phyloP scores from a whole-genome alignment of 768 basidiomycete genomes.

The Leccinum longicurvipes region DNA sequence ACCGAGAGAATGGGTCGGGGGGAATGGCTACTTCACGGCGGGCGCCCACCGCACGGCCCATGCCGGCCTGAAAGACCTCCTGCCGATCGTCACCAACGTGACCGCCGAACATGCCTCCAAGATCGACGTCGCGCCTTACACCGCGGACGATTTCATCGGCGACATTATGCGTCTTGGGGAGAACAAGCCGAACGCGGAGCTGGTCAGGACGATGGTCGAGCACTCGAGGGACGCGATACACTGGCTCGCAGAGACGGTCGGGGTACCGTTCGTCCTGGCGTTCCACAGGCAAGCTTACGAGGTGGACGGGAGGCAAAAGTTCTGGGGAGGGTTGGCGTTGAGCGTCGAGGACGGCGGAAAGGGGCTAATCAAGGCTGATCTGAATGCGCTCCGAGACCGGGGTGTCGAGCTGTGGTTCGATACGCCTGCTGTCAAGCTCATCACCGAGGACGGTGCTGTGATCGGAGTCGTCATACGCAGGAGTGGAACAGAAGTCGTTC shows the following conservation, averaged over 20 bases:
- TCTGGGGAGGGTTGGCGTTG: conserved; percentile 70
- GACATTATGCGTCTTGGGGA: conserved; percentile 62
- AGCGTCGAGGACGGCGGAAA: conserved; percentile 65
- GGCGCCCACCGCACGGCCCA: conserved; percentile 67
- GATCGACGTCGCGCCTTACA: conserved; percentile 61
- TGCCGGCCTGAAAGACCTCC: conserved; percentile 55
- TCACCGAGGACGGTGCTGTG: conserved; percentile 36
- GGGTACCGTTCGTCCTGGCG: conserved; percentile 54
- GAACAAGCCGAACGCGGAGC: conserved; percentile 43
- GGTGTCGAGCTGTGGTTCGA: conserved; percentile 60
- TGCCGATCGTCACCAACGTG: conserved; percentile 50
- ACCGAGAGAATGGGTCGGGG: conserved; percentile 60
- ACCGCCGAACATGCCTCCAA: conserved; percentile 38
- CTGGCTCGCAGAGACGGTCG: conserved; percentile 53
- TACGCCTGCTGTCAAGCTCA: conserved; percentile 40
- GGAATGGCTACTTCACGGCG: conserved; percentile 72
- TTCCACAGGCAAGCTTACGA: conserved; percentile 69
- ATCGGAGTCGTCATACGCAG: conserved; percentile 45
- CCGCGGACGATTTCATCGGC: conserved; percentile 46
- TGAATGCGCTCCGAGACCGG: conserved; percentile 42
- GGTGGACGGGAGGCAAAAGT: conserved; percentile 56
- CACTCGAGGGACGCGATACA: conserved; percentile 51
- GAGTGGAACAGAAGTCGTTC: conserved; percentile 32
- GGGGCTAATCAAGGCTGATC: conserved; percentile 59
- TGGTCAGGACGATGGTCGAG: conserved; percentile 53